Conservation (phyloP, 768 basidiomycete genomes). For the Tulasnella sp. region DNA sequence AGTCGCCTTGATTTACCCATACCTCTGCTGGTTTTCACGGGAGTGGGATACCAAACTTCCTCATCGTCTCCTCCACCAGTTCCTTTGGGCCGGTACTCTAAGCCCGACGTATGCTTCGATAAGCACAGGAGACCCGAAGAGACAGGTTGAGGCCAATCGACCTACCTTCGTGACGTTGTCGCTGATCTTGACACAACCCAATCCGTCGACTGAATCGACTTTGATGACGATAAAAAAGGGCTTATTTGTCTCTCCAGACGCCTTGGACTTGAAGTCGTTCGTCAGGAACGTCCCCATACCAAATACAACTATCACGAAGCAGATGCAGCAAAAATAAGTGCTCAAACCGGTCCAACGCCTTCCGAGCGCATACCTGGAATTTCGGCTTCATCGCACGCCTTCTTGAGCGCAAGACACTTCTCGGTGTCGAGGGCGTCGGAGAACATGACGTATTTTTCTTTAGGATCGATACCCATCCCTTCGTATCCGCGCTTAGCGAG, state of each 20-base stretch:
- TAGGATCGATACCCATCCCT: constrained; percentile 53
- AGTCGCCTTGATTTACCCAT: no score
- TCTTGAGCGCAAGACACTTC: constrained; percentile 55
- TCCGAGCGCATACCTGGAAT: constrained; percentile 40
- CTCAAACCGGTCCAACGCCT: constrained; percentile 2
- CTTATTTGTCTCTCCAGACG: constrained; percentile 52
- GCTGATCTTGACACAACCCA: constrained; percentile 83
- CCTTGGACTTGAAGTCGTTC: constrained; percentile 58
- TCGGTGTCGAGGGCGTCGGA: constrained; percentile 72
- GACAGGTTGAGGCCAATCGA: not conserved
- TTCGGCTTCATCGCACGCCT: constrained; percentile 56
- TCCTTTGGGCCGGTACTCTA: constrained; percentile 61
- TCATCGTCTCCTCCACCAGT: constrained; percentile 50
- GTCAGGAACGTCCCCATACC: constrained; percentile 91
- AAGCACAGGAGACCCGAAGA: not conserved
- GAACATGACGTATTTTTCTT: constrained; percentile 62
- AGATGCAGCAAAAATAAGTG: not conserved
- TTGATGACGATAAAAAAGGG: constrained; percentile 95
- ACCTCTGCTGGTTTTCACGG: no score
- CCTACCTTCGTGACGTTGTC: constrained; percentile 77
- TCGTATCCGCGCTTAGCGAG: constrained; percentile 63
- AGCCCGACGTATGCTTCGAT: not conserved
- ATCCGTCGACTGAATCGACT: constrained; percentile 57
- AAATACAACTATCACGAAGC: constrained; percentile 50
- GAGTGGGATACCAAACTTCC: constrained; percentile 22